Percentiles rank a stretch among this genome's conserved stretches.
Conservation (phyloP, 129 eudicot genomes). For the Heracleum sosnowskyi region DNA sequence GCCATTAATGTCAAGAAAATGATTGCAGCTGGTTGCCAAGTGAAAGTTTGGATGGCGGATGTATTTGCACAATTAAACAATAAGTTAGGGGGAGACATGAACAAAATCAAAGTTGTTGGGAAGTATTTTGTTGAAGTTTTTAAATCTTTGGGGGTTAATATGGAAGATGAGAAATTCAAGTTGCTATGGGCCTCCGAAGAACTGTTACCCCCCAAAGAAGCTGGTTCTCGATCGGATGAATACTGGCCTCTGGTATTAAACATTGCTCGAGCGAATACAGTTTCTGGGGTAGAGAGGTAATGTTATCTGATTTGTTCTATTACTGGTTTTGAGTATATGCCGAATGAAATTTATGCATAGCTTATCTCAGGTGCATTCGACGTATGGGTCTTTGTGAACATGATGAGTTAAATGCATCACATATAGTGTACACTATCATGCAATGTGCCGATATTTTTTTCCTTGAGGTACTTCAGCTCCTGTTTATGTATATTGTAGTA, state of each 20-base stretch:
- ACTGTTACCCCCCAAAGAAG: conserved; percentile 47
- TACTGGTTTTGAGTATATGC: background rate
- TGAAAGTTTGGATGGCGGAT: conserved; percentile 55
- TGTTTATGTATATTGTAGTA: background rate
- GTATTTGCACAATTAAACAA: conserved; percentile 48
- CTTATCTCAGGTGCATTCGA: conserved; percentile 33
- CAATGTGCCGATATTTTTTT: conserved; percentile 58
- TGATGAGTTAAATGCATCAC: conserved; percentile 48
- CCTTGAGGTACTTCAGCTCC: conserved; percentile 31
- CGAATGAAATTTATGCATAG: background rate
- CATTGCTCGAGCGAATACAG: conserved; percentile 40
- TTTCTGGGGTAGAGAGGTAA: conserved; percentile 42
- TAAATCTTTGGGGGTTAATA: conserved; percentile 47
- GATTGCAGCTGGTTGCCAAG: conserved; percentile 58
- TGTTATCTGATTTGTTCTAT: background rate
- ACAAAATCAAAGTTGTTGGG: conserved; percentile 44
- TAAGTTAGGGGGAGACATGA: conserved; percentile 55
- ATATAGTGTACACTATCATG: conserved; percentile 45
- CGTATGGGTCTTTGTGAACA: conserved; percentile 49
- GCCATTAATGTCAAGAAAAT: conserved; percentile 46
- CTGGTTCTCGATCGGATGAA: conserved; percentile 32
- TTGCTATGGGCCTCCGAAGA: conserved; percentile 50
- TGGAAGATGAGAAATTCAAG: conserved; percentile 37
- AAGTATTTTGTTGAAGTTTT: conserved; percentile 44
- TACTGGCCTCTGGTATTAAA: conserved; percentile 61